These are phyloP conservation scores for Rhynchosporium graminicola DNA, from an alignment of 2,329 filamentous ascomycete species.

Conservation along the genomic window DNA sequence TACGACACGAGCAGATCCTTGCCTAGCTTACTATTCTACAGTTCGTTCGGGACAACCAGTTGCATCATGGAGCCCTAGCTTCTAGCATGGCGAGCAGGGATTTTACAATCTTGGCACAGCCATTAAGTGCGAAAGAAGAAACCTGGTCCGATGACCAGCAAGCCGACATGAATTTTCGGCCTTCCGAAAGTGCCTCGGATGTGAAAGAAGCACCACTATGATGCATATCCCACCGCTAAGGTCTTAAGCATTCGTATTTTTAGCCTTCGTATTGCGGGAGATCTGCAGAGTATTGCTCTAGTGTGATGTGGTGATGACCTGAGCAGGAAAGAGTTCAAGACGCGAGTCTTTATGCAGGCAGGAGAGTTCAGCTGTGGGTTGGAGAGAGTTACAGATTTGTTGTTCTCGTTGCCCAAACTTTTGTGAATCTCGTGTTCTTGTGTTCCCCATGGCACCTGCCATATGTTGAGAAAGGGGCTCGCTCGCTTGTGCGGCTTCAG, in stretches of 20 bases:
- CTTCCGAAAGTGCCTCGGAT: background rate
- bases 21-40: background rate
- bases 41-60: background rate
- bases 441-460: background rate
- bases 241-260: background rate
- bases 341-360: background rate
- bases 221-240: constrained; percentile 12
- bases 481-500: background rate
- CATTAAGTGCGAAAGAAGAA: background rate
- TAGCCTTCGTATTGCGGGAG: constrained; percentile 17
- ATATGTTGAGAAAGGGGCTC: background rate
- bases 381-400: background rate
- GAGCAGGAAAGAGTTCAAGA: background rate
- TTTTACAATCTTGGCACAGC: background rate
- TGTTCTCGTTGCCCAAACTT: background rate
- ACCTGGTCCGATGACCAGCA: background rate
- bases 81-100: background rate
- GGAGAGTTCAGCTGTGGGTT: background rate
- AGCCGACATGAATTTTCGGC: background rate
- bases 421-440: constrained; percentile 5
- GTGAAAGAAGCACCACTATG: background rate
- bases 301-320: background rate
- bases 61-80: constrained; percentile 2
- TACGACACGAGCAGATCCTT: background rate
- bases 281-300: background rate